A percentile compares a stretch with the other conserved stretches of the same genome.
phyloP scores from a whole-genome alignment of 257 asterid genomes.

The Parsonsia alboflavescens region DNA sequence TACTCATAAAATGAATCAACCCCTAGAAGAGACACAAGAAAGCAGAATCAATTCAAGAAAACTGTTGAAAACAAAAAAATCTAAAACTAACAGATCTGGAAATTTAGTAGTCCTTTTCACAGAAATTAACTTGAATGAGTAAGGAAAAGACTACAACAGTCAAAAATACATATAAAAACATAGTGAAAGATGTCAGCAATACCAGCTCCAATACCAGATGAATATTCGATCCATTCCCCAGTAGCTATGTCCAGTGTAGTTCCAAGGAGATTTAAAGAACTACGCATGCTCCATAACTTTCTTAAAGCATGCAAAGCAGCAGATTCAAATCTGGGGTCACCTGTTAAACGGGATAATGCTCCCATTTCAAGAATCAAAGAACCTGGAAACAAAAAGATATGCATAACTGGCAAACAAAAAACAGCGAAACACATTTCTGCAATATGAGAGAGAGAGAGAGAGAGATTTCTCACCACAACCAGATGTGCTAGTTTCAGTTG shows the following conservation, averaged over 20 bases:
- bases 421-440: constrained; percentile 1
- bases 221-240: constrained; percentile 87
- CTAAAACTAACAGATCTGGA: not conserved
- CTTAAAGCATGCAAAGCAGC: constrained; percentile 91
- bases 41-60: constrained; percentile 9
- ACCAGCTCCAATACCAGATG: constrained; percentile 99
- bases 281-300: constrained; percentile 96
- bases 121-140: not conserved
- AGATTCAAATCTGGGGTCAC: constrained; percentile 82
- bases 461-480: constrained; percentile 69
- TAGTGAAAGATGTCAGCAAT: constrained; percentile 8
- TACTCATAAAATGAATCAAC: constrained; percentile 96
- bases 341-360: constrained; percentile 80
- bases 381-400: constrained; percentile 42
- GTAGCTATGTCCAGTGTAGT: constrained; percentile 86
- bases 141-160: constrained; percentile 2
- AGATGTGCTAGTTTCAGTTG: constrained; percentile 95
- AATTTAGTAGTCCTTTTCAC: not conserved
- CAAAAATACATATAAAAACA: not conserved
- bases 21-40: constrained; percentile 43
- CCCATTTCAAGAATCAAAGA: constrained; percentile 99
- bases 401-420: constrained; percentile 13
- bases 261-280: constrained; percentile 88
- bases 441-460: constrained; percentile 15
- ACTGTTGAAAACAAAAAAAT: not conserved